Conservation (phyloP, 768 basidiomycete species). For the Crassisporium funariophilum region DNA sequence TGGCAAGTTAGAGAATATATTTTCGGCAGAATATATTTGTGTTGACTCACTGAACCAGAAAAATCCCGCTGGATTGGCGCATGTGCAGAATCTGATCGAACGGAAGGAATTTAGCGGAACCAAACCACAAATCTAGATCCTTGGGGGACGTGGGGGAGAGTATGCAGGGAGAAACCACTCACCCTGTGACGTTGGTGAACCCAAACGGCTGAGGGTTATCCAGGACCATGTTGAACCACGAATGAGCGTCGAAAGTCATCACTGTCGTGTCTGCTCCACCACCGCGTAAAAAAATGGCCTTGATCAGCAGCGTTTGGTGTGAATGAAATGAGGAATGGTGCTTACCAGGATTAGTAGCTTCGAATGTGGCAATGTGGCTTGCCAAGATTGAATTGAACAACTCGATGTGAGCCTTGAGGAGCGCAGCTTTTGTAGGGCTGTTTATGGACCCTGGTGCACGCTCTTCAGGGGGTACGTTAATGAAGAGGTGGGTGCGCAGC, state of each 20-base stretch:
- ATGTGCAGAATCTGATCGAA: constrained; percentile 49
- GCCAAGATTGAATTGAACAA: constrained; percentile 46
- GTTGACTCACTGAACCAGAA: constrained; percentile 54
- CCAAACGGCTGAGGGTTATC: constrained; percentile 42
- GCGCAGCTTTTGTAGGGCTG: constrained; percentile 35
- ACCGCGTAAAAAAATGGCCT: too few species aligned
- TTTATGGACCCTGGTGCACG: constrained; percentile 43
- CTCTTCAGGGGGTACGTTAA: constrained; percentile 59
- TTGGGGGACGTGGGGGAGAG: too few species aligned
- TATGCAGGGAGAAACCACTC: constrained; percentile 5
- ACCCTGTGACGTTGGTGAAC: constrained; percentile 54
- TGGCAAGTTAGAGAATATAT: not conserved
- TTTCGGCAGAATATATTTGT: not conserved
- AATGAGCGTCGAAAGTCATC: constrained; percentile 52
- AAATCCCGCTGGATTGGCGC: constrained; percentile 42
- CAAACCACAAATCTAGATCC: too few species aligned
- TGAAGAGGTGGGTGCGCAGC: constrained; percentile 49
- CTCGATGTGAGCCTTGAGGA: constrained; percentile 39
- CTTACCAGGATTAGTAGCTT: constrained; percentile 35
- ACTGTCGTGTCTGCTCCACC: constrained; percentile 43
- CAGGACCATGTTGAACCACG: constrained; percentile 49
- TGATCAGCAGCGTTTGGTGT: too few species aligned
- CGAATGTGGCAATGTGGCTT: constrained; percentile 35
- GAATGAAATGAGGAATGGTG: too few species aligned
- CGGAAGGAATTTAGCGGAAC: not conserved